Base-by-base conservation (phyloP, 176 grass and related monocot species). In the Phoenix dactylifera region DNA sequence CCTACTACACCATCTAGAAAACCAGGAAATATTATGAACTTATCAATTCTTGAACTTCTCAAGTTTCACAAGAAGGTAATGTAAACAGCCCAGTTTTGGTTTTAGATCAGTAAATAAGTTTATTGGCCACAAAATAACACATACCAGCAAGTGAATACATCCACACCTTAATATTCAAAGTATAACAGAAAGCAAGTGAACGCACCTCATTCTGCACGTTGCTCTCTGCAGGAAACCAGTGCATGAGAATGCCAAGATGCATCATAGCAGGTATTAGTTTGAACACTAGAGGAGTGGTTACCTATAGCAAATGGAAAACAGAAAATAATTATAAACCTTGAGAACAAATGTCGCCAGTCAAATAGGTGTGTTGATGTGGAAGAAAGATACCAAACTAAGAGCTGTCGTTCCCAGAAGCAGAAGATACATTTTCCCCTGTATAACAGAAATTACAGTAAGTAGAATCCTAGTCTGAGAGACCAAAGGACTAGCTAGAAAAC, bases 341-440 rank as follows among this genome's bases (percentile, higher is more conserved):
- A 44, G 10, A 44, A 12, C 35, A 44, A 12, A 44, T 0, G 35
- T 3, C 12, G 35, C 35, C 1, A 9, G 10, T 14, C 35, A 44
- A 44, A 44, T 44, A 12, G 35, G 35, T 7, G 10, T 9, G 10
- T 44, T 44, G 35, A 44, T 44, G 35, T 44, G 35, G 1, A 50
- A 66, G 14, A 18, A 66, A 58, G 68, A 68, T 68, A 98, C 93
- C 79, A 98, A 88, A 60, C 93, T 98, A 85, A 98, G 84, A 29
- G 93, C 93, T 19, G 93, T 98, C 69, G 93, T 98, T 79, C 93
- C 93, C 55, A 98, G 72, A 82, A 98, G 83, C 64, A 98, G 54
- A 26, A 98, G 82, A 85, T 98, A 98, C 88, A 98, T 98, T 86
- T 92, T 98, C 17, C 79, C 85, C 93, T 98, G 64, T 16, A 83